Evolutionary conservation across 345 rosid species (phyloP), one percentile per base, ranked within the genome.

Genomic region (Bruguiera gymnorhiza): DNA sequence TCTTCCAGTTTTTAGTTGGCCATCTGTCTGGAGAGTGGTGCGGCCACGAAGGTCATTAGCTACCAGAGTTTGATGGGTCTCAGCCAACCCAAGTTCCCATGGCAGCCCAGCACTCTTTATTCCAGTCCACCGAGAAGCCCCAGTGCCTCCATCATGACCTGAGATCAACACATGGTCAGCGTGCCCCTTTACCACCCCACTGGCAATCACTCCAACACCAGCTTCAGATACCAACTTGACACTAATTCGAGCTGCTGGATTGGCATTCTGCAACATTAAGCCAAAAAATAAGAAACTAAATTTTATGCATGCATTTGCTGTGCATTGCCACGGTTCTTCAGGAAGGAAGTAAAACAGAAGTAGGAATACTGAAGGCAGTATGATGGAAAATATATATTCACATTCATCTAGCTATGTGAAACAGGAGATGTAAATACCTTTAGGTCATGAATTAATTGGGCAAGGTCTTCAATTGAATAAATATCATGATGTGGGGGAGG

Each of bases 401-500:
- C n/a, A 52, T 18, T 23, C 26, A 58, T 0, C 62, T 5, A 10
- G 29, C 9, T 11, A 52, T 23, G 31, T 53, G 55, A 53, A 43
- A 36, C 50, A 34, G 67, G 1, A 5, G 19, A 55, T 26, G 73
- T 66, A n/a, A 61, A 23, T 77, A 96, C 99, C 99, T 96, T 96
- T 43, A 96, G 99, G 83, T 96, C 99, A 56, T 96, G 94, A 79
- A 96, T 96, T 71, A 96, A 79, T 68, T 96, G 99, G 30, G 99
- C 98, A 78, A 96, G 97, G 83, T 96, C 99, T 82, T 96, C 99
- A 34, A 96, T 96, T 50, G 99, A 96, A 73, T 96, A 96, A 71
- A 96, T 96, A 79, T 96, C 99, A 73, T 96, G 99, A 79, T 96
- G 99, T 34, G 99, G 99, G 66, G 99, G 99, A 5, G 99, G 99